Evolutionary conservation across 345 rosid genomes (phyloP).

Genomic region (Syzygium oleosum): DNA sequence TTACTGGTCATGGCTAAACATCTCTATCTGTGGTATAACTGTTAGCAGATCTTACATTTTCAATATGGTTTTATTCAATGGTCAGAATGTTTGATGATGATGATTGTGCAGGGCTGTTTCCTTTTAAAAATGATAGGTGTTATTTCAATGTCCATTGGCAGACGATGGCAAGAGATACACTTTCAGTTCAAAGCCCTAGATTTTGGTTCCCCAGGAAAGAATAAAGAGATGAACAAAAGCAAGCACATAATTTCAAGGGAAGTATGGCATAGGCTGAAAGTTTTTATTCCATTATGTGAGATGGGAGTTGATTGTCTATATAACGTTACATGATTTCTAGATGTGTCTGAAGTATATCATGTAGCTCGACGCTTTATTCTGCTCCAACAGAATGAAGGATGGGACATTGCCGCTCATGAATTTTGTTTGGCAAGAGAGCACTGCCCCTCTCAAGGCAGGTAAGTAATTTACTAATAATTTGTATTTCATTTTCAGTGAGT

Average conservation of each 20-base stretch:
- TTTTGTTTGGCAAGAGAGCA: not conserved
- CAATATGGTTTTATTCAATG: not conserved
- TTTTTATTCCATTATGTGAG: not conserved
- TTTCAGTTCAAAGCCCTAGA: not conserved
- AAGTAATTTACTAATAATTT: not conserved
- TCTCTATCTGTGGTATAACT: not conserved
- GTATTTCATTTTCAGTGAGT: not conserved
- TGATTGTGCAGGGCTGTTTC: not conserved
- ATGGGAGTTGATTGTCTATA: not conserved
- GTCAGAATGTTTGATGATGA: not conserved
- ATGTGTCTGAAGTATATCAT: not conserved
- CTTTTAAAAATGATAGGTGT: not conserved
- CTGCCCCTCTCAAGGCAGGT: not conserved
- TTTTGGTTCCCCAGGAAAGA: not conserved
- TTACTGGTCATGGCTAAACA: not conserved
- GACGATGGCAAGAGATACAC: not conserved
- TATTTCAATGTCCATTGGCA: not conserved
- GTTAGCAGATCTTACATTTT: not conserved
- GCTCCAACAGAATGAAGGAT: not conserved
- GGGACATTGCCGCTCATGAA: not conserved
- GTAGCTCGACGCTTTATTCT: not conserved
- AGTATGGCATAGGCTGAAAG: not conserved
- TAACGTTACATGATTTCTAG: not conserved
- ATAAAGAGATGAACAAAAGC: not conserved
- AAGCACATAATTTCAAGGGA: not conserved